Base-by-base conservation (phyloP, 352 stramenopile genomes). In the Paralagenidium karlingii region DNA sequence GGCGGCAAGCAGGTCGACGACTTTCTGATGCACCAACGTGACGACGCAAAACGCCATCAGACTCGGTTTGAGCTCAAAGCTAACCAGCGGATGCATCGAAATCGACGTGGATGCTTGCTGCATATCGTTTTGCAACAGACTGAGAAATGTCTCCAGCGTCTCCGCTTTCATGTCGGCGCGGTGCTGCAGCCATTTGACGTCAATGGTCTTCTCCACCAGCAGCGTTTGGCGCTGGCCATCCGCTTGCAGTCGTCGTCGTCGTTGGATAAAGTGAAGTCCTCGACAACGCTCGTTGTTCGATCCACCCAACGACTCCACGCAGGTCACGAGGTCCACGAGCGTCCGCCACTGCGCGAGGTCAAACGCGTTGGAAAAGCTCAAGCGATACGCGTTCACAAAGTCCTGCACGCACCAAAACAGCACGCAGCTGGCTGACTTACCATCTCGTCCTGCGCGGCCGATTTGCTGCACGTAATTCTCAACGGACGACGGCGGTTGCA, bases 391-490 rank as follows among this genome's bases (percentile, higher is more conserved):
- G 34, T 20, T 13, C 13, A 13, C 13, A 33, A 13, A 33, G 16
- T 13, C 13, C 28, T n/a, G n/a, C n/a, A n/a, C n/a, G 39, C 6
- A 84, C 44, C 3, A 89, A 40, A 38, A 85, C 2, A 91, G 53
- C 11, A 82, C 28, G 3, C 67, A 69, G 8, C 43, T 61, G 2
- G 88, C 78, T n/a, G 43, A 24, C 33, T 94, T 85, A 0, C 93
- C 93, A 53, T 99, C 93, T 28, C 95, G 69, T 24, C 95, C 95
- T 24, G 95, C 95, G 39, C 95, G 77, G 5, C 95, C 95, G 34
- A 97, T 85, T 50, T 98, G 92, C 64, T 98, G 94, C 38, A 98
- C 96, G 60, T 99, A 99, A 51, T 98, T 92, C 31, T 96, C 97
- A n/a, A 99, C 88, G 25, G 85, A 97, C 28, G 82, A 84, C 5